phyloP scores from a whole-genome alignment of 2,329 filamentous ascomycete species.

The Phaeoacremonium minimum region DNA sequence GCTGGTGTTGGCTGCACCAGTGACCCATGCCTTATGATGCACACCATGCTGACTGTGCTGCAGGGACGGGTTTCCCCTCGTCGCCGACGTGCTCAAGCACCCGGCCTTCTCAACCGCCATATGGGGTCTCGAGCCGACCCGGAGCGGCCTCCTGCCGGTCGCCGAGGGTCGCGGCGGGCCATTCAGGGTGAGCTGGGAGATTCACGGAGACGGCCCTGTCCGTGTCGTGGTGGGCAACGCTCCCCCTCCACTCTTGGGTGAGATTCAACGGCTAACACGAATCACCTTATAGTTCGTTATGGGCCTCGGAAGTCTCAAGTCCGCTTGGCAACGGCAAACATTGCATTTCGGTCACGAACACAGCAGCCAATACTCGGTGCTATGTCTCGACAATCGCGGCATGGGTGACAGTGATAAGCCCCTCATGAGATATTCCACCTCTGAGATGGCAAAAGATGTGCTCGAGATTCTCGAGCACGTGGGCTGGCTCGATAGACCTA shows the following conservation, averaged over 20 bases:
- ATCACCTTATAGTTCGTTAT: constrained; percentile 61
- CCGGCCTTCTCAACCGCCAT: constrained; percentile 63
- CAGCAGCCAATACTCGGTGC: constrained; percentile 62
- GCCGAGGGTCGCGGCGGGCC: constrained; percentile 71
- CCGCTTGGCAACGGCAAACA: constrained; percentile 79
- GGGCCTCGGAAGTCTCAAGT: constrained; percentile 67
- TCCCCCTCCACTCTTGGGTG: constrained; percentile 4
- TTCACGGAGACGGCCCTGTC: constrained; percentile 70
- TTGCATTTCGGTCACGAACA: constrained; percentile 74
- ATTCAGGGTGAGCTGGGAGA: constrained; percentile 71
- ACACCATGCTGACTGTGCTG: no score
- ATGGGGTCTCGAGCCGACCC: constrained; percentile 66
- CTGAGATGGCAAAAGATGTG: constrained; percentile 76
- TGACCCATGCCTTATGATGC: no score
- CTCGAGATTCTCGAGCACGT: constrained; percentile 67
- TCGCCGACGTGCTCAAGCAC: constrained; percentile 57
- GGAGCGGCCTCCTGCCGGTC: constrained; percentile 56
- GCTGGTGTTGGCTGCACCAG: no score
- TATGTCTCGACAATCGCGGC: constrained; percentile 81
- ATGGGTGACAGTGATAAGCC: constrained; percentile 80
- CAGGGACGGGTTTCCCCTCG: constrained; percentile 30
- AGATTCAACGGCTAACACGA: neutral
- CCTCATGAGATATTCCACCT: constrained; percentile 71
- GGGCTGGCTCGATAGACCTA: constrained; percentile 50
- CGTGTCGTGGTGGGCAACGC: constrained; percentile 64